These are phyloP conservation scores for Acephala macrosclerotiorum DNA, from an alignment of 2,329 filamentous ascomycete species.

Conservation along the genomic window DNA sequence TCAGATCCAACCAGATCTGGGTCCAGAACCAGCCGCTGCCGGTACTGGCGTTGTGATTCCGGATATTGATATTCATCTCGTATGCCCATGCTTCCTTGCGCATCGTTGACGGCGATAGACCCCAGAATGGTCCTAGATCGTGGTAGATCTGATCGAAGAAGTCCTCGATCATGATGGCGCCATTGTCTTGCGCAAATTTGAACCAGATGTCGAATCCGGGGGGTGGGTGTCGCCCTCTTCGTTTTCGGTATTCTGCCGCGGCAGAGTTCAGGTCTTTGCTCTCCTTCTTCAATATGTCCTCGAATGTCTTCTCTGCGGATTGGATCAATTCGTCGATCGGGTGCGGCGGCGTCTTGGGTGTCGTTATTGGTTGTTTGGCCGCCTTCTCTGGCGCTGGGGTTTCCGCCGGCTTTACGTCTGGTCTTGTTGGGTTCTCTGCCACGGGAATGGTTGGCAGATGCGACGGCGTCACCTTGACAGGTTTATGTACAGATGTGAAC, in stretches of 20 bases:
- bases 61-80: conserved; percentile 68
- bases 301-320: conserved; percentile 49
- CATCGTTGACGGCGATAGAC: conserved; percentile 53
- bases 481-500: conserved; percentile 19
- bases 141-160: conserved; percentile 65
- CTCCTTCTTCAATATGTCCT: conserved; percentile 50
- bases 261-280: conserved; percentile 52
- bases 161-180: conserved; percentile 64
- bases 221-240: conserved; percentile 66
- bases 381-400: background rate
- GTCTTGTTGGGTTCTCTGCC: conserved; percentile 13
- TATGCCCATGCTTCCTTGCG: conserved; percentile 59
- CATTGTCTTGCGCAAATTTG: conserved; percentile 56
- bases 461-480: conserved; percentile 17
- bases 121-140: conserved; percentile 57
- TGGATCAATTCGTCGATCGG: conserved; percentile 55
- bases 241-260: conserved; percentile 59
- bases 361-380: conserved; percentile 15
- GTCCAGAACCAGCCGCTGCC: conserved; percentile 51
- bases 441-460: conserved; percentile 19
- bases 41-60: conserved; percentile 59
- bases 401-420: conserved; percentile 18
- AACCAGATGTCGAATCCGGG: conserved; percentile 69
- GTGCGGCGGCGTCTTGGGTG: conserved; percentile 40
- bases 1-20: conserved; percentile 48